These are phyloP conservation scores for Oryza meyeriana DNA, from an alignment of 176 grass and related monocot species.

Conservation along the genomic window DNA sequence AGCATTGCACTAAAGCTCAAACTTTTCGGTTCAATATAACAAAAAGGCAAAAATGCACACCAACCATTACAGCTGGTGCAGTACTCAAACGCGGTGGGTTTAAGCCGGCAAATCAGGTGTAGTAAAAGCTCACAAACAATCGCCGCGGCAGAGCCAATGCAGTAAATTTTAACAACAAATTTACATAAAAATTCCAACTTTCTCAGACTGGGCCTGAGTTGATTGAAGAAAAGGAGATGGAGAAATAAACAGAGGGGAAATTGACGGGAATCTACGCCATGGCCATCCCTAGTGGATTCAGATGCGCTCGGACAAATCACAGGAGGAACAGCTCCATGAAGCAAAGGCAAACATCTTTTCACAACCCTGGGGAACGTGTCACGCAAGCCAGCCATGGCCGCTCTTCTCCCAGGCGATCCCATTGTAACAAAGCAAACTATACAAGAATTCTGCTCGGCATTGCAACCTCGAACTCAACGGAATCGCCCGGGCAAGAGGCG, in stretches of 20 bases:
- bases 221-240: background rate
- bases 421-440: background rate
- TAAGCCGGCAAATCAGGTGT: background rate
- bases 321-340: conserved; percentile 19
- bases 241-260: background rate
- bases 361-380: conserved; percentile 16
- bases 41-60: background rate
- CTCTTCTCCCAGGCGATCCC: conserved; percentile 19
- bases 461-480: conserved; percentile 20
- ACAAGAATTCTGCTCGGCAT: conserved; percentile 26
- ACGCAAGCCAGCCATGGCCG: conserved; percentile 29
- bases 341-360: conserved; percentile 25
- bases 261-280: background rate
- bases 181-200: background rate
- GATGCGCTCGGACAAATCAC: conserved; percentile 25
- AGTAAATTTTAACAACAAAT: background rate
- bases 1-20: conserved; percentile 16
- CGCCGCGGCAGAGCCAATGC: background rate
- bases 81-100: background rate
- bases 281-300: conserved; percentile 5
- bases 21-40: background rate
- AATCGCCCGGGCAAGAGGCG: background rate
- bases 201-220: background rate
- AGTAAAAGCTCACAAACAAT: background rate
- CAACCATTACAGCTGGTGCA: background rate